phyloP scores from a whole-genome alignment of 306 rosid genomes.

The Cucumis sativus region Cucumber_9930_V3 NC_026657.2:28699501-28700000 shows the following conservation, averaged over 20 bases:
- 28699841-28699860: neutral
- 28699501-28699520: constrained; percentile 33
- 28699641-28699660: too few species aligned
- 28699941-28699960: constrained; percentile 18
- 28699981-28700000: constrained; percentile 18
- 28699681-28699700: too few species aligned
- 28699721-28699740: neutral
- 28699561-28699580: constrained; percentile 46
- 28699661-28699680: too few species aligned
- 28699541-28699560: constrained; percentile 54
- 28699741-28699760: neutral
- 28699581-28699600: constrained; percentile 56
- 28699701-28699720: neutral
- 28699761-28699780: neutral
- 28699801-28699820: neutral
- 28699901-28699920: neutral
- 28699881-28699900: neutral
- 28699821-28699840: neutral
- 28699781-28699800: neutral
- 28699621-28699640: constrained; percentile 11
- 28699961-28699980: constrained; percentile 39
- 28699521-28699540: constrained; percentile 61
- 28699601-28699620: constrained; percentile 49
- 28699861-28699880: neutral
- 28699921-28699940: neutral